Percentiles rank a stretch among this genome's conserved stretches.
Conservation (phyloP, 805 yeast genomes). For the Cyberlindnera suaveolens region DNA sequence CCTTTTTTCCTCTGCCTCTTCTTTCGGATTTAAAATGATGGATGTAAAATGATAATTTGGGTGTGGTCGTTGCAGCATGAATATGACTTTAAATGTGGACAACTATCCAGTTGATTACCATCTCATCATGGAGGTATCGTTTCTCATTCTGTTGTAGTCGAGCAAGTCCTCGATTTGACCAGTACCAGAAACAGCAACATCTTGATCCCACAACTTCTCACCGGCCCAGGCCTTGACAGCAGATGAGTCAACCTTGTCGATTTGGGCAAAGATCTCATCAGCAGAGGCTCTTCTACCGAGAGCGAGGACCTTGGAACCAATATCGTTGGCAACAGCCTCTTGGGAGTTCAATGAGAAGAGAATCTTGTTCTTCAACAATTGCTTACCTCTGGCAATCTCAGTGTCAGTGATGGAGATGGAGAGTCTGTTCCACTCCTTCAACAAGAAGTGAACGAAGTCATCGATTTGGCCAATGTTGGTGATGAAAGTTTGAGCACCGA, state of each 20-base stretch:
- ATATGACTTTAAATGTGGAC: neutral
- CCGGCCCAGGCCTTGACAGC: conserved; percentile 71
- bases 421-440: conserved; percentile 86
- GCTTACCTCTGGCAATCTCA: conserved; percentile 75
- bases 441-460: conserved; percentile 73
- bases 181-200: conserved; percentile 74
- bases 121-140: conserved; percentile 87
- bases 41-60: too few species aligned
- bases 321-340: conserved; percentile 44
- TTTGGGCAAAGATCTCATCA: conserved; percentile 50
- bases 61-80: too few species aligned
- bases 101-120: conserved; percentile 33
- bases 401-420: conserved; percentile 68
- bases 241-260: conserved; percentile 56
- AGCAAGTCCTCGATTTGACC: conserved; percentile 83
- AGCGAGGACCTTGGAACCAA: conserved; percentile 55
- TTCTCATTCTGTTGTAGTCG: conserved; percentile 83
- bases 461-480: conserved; percentile 56
- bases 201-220: conserved; percentile 75
- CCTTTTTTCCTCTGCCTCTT: neutral
- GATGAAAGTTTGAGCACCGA: conserved; percentile 73
- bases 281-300: conserved; percentile 57
- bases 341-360: conserved; percentile 45
- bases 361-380: conserved; percentile 58
- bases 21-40: too few species aligned